phyloP scores from a whole-genome alignment of 106 monocot species.

The Iris macrosiphon region DNA sequence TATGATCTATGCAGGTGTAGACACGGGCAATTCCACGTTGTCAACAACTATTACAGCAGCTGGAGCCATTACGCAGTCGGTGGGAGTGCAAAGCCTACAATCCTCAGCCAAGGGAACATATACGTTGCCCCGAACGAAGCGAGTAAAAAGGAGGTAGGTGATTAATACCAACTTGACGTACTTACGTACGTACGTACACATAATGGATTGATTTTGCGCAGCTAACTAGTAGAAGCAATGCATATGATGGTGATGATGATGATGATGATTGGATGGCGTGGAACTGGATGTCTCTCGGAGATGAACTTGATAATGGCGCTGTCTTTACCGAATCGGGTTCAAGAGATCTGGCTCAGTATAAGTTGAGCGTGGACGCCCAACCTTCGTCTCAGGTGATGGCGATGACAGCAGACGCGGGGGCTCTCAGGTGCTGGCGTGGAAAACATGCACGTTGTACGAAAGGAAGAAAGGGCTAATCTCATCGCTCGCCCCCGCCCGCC shows the following conservation, averaged over 20 bases:
- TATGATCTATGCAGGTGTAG: slow-evolving; percentile 16
- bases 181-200: not conserved
- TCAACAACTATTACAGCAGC: slow-evolving; percentile 34
- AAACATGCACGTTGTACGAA: too few species aligned
- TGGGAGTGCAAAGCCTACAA: slow-evolving; percentile 48
- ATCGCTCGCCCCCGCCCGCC: too few species aligned
- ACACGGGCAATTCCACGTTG: slow-evolving; percentile 49
- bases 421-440: not conserved
- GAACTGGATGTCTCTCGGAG: not conserved
- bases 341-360: not conserved
- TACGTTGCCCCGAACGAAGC: slow-evolving; percentile 41
- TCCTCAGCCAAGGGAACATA: slow-evolving; percentile 36
- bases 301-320: not conserved
- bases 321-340: not conserved
- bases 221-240: not conserved
- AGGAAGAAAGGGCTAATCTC: too few species aligned
- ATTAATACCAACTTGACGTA: not conserved
- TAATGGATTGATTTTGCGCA: not conserved
- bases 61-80: slow-evolving; percentile 61
- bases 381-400: not conserved
- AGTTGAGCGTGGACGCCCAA: not conserved
- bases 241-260: too few species aligned
- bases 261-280: not conserved
- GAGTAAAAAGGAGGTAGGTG: slow-evolving; percentile 33
- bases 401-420: slow-evolving; percentile 1